Percentiles rank a stretch among this genome's conserved stretches.
phyloP scores from a whole-genome alignment of 345 rosid species.

The Excoecaria agallocha region DNA sequence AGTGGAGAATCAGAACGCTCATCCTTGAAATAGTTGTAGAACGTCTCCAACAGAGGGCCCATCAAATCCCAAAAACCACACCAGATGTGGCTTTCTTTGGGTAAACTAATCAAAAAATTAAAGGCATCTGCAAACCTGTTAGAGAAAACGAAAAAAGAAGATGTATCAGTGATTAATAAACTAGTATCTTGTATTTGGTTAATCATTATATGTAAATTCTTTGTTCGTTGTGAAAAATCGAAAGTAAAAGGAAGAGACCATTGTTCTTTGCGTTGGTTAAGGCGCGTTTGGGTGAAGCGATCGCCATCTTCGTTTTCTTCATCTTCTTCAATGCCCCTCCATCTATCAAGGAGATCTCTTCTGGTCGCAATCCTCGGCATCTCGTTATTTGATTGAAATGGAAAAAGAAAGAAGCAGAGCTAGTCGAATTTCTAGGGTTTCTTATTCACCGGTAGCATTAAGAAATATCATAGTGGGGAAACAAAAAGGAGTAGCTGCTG shows the following conservation, averaged over 20 bases:
- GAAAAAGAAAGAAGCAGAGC: not conserved
- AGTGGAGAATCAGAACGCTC: constrained; percentile 75
- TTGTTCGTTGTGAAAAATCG: no score
- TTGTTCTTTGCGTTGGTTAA: constrained; percentile 70
- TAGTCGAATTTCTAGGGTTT: constrained; percentile 2
- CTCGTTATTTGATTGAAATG: not conserved
- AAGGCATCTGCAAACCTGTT: constrained; percentile 83
- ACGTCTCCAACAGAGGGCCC: constrained; percentile 90
- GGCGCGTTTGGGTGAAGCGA: constrained; percentile 41
- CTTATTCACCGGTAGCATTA: not conserved
- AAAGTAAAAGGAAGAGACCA: constrained; percentile 39
- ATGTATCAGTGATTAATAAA: not conserved
- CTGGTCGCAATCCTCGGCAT: constrained; percentile 43
- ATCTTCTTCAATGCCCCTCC: constrained; percentile 79
- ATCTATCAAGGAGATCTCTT: constrained; percentile 56
- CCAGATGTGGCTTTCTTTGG: constrained; percentile 78
- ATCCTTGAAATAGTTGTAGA: constrained; percentile 78
- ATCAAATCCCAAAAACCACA: constrained; percentile 74
- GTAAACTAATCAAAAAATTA: constrained; percentile 58
- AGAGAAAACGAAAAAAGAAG: not conserved
- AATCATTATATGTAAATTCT: no score
- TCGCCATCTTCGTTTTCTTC: constrained; percentile 47
- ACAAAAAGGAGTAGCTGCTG: not conserved
- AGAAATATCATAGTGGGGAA: not conserved
- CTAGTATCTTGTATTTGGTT: not conserved